Base-by-base conservation (phyloP, 2,329 filamentous ascomycete genomes). In the Fusarium acutatum region DNA sequence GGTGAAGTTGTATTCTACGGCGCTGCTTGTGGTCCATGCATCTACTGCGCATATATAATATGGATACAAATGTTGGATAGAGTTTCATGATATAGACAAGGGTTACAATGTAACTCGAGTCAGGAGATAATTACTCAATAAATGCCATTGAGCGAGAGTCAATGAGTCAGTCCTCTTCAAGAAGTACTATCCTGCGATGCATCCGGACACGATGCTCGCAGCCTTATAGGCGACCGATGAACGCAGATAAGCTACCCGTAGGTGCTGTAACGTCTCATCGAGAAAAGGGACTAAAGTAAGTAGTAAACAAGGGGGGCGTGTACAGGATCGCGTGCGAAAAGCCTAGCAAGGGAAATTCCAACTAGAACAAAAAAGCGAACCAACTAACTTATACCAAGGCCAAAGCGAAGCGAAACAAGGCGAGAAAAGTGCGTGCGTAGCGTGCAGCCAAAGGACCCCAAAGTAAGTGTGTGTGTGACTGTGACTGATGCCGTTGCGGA, bases 401-500 rank as follows among this genome's bases (percentile, higher is more conserved):
- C 58, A 60, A 44, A 68, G 66, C 64, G 46, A 60, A 58, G 59
- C 34, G 61, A 67, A 60, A 46, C 37, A 56, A 58, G 57, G 47
- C 26, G 60, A 60, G 49, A 57, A 57, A 60, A 65, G 47, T 52
- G 63, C 56, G 70, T 64, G 65, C 58, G 63, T 72, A 65, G 62
- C 64, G 66, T 64, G 67, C 35, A 63, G 44, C 59, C 22, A 58
- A 49, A 54, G 30, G 54, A 65, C 49, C 43, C 56, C 61, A 40
- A 57, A 49, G 43, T 30, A 69, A 75, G 75, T 72, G 74, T 77
- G 75, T 76, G 43, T 28, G 69, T 73, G 75, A 73, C 74, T 77
- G 75, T 78, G 72, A 78, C 76, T 75, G 72, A 78, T 65, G 71
- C 74, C 61, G 75, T 75, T 75, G 54, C 49, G 57, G 34, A 66